These are phyloP conservation scores for Ajuga reptans DNA, from an alignment of 305 asterid species.

Conservation along the genomic window DNA sequence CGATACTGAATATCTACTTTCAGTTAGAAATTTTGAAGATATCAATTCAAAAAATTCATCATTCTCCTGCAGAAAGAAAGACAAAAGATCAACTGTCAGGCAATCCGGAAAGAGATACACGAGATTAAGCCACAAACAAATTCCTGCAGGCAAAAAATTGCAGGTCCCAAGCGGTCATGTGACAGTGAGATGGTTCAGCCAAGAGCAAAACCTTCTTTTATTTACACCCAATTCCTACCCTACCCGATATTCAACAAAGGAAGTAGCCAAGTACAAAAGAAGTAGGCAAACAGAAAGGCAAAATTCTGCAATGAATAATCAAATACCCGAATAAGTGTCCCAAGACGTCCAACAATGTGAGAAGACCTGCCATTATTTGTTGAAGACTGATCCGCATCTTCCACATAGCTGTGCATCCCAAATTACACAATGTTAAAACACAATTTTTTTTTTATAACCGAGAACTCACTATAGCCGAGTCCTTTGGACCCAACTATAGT, in stretches of 20 bases:
- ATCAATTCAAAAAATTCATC: constrained; percentile 86
- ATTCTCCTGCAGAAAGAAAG: constrained; percentile 66
- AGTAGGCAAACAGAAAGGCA: constrained; percentile 13
- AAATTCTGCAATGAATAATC: background rate
- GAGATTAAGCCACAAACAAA: background rate
- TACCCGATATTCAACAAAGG: constrained; percentile 6
- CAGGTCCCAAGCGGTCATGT: background rate
- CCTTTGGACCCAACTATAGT: too few species aligned
- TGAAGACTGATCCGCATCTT: constrained; percentile 60
- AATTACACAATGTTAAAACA: constrained; percentile 8
- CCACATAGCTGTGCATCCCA: constrained; percentile 56
- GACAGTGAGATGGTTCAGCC: background rate
- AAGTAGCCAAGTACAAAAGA: background rate
- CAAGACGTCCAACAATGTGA: constrained; percentile 84
- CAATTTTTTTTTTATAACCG: too few species aligned
- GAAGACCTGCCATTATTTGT: constrained; percentile 69
- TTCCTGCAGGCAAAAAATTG: background rate
- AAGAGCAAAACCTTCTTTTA: constrained; percentile 5
- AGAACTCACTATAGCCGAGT: too few species aligned
- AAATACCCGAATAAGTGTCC: constrained; percentile 82
- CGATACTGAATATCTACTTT: constrained; percentile 60
- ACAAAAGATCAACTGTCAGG: constrained; percentile 10
- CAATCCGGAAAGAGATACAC: background rate
- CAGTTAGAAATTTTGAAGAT: constrained; percentile 67
- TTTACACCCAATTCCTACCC: background rate